These are phyloP conservation scores for Torrubiellomyces zombiae DNA, from an alignment of 2,329 filamentous ascomycete genomes.

Conservation along the genomic window DNA sequence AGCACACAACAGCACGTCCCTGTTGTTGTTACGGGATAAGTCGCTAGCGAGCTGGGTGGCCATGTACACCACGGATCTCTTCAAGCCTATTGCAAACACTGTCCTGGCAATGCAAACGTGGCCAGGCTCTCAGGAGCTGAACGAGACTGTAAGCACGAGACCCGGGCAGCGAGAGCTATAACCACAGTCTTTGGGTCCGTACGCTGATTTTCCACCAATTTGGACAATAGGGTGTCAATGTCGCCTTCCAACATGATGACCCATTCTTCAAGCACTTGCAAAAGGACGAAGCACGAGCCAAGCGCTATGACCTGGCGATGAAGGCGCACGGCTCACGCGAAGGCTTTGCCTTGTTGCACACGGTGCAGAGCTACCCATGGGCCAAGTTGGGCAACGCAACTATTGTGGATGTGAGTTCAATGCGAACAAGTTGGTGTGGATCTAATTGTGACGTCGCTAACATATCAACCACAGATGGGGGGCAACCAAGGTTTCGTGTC, in stretches of 20 bases:
- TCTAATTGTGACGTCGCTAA: no score
- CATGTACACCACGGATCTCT: conserved; percentile 13
- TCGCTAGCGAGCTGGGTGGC: conserved; percentile 15
- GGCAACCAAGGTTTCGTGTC: conserved; percentile 11
- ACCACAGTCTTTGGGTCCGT: background rate
- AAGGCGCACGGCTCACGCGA: conserved; percentile 10
- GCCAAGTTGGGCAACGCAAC: conserved; percentile 8
- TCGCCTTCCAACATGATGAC: conserved; percentile 9
- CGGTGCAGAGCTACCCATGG: conserved; percentile 9
- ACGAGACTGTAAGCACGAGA: conserved; percentile 11
- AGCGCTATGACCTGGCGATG: conserved; percentile 16
- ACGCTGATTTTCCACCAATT: background rate
- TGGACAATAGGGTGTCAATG: conserved; percentile 11
- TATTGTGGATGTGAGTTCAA: conserved; percentile 11
- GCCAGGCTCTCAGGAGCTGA: conserved; percentile 18
- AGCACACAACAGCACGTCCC: conserved; percentile 20
- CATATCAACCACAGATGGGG: conserved; percentile 7
- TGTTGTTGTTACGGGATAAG: conserved; percentile 13
- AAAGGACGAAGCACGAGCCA: conserved; percentile 9
- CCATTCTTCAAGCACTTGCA: conserved; percentile 14
- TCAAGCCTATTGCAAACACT: conserved; percentile 13
- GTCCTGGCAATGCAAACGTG: conserved; percentile 18
- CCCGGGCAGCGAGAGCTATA: no score
- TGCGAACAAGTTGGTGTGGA: no score
- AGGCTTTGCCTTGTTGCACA: conserved; percentile 9